Conservation (phyloP, 2,329 filamentous ascomycete species). For the Diaporthe aspalathi region DNA sequence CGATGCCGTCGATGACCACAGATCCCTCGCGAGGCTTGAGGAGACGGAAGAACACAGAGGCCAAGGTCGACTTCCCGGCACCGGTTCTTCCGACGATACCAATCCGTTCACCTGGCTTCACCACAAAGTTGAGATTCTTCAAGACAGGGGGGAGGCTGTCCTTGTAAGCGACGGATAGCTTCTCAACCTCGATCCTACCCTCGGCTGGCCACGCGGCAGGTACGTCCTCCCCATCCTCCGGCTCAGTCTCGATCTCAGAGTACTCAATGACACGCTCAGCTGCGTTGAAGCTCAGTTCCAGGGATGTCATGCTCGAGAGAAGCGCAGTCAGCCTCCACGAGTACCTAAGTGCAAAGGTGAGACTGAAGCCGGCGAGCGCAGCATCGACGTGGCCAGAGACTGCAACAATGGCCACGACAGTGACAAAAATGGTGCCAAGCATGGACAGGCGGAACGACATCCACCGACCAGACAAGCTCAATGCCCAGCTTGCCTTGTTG, state of each 20-base stretch:
- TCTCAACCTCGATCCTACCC: conserved; percentile 53
- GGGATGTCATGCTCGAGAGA: conserved; percentile 50
- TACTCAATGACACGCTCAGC: conserved; percentile 59
- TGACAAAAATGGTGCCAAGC: conserved; percentile 53
- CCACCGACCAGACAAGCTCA: conserved; percentile 49
- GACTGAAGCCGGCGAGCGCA: conserved; percentile 54
- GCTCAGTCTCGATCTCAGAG: conserved; percentile 52
- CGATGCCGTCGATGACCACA: conserved; percentile 59
- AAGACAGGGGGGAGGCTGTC: conserved; percentile 51
- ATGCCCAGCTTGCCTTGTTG: conserved; percentile 48
- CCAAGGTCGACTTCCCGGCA: conserved; percentile 74
- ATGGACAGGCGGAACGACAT: conserved; percentile 54
- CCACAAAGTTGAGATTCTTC: conserved; percentile 51
- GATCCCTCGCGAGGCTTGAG: conserved; percentile 56
- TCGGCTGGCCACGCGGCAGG: conserved; percentile 56
- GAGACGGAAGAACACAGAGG: conserved; percentile 72
- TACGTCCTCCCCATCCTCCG: conserved; percentile 49
- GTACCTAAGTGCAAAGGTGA: conserved; percentile 54
- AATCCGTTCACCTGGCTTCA: conserved; percentile 67
- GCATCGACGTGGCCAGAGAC: conserved; percentile 52
- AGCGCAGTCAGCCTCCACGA: conserved; percentile 49
- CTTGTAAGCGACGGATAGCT: conserved; percentile 53
- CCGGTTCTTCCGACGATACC: conserved; percentile 74
- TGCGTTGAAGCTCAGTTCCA: conserved; percentile 57
- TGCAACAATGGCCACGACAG: conserved; percentile 49